These are phyloP conservation scores for Botrytis pseudocinerea DNA, from an alignment of 2,329 filamentous ascomycete genomes.

Conservation along the genomic window DNA sequence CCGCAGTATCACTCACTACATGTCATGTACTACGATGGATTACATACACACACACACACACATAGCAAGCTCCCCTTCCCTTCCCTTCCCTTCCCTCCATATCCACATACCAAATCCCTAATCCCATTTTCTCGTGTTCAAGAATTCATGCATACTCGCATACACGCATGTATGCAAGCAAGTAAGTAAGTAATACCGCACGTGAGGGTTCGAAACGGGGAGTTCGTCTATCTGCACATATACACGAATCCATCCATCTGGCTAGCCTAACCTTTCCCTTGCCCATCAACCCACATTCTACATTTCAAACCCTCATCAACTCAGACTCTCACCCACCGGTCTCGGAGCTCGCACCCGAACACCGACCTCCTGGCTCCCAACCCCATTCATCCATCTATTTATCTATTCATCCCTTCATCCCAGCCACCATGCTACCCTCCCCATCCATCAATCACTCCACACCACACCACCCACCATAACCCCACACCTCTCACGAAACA, in stretches of 20 bases:
- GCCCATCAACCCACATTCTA: neutral
- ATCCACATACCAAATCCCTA: neutral
- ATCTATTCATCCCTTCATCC: neutral
- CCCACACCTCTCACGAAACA: neutral
- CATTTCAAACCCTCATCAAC: neutral
- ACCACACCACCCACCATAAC: neutral
- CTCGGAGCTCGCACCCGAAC: neutral
- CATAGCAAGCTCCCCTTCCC: neutral
- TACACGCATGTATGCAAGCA: too few species aligned
- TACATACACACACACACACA: neutral
- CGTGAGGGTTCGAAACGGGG: neutral
- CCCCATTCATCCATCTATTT: neutral
- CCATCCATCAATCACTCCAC: neutral
- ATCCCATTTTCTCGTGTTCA: neutral
- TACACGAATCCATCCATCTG: neutral
- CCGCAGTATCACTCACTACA: neutral
- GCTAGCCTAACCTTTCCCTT: neutral
- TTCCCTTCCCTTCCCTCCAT: neutral
- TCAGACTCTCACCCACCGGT: neutral
- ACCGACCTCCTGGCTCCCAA: neutral
- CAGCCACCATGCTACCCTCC: neutral
- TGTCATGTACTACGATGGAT: neutral
- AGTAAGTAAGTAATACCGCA: neutral
- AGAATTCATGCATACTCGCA: neutral
- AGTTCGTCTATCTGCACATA: neutral